Conservation (phyloP, 2,329 filamentous ascomycete genomes). For the Penicillium hordei region DNA sequence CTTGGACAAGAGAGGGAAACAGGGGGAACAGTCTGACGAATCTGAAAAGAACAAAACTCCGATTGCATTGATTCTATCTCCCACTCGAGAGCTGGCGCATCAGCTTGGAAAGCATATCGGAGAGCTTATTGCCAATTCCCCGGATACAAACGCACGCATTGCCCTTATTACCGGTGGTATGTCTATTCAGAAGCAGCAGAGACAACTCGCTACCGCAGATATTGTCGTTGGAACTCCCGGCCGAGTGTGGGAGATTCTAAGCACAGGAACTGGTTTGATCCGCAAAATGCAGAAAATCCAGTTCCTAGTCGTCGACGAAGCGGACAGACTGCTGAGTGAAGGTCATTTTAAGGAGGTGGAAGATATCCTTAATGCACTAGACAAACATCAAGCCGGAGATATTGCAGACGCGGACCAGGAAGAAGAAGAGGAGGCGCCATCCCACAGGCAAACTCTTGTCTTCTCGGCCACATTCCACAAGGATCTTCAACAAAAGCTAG, state of each 20-base stretch:
- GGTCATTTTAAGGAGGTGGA: conserved; percentile 94
- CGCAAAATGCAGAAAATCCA: conserved; percentile 68
- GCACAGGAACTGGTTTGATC: conserved; percentile 68
- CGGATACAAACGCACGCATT: conserved; percentile 62
- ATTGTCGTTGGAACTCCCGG: conserved; percentile 93
- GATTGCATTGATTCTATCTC: conserved; percentile 79
- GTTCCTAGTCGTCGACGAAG: conserved; percentile 91
- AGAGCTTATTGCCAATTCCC: conserved; percentile 66
- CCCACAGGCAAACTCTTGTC: conserved; percentile 76
- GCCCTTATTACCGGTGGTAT: conserved; percentile 89
- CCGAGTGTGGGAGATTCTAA: conserved; percentile 90
- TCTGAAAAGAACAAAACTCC: conserved; percentile 49
- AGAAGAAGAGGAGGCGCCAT: conserved; percentile 47
- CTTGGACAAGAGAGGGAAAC: conserved; percentile 52
- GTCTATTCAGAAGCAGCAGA: conserved; percentile 91
- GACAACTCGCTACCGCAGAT: conserved; percentile 78
- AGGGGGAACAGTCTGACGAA: conserved; percentile 43
- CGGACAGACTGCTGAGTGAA: conserved; percentile 84
- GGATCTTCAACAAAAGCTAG: conserved; percentile 83
- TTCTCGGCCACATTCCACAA: conserved; percentile 97
- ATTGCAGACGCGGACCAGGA: conserved; percentile 30
- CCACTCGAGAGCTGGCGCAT: conserved; percentile 89
- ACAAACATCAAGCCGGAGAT: conserved; percentile 57
- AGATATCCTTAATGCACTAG: conserved; percentile 79
- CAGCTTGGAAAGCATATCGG: conserved; percentile 83